A percentile compares a stretch with the other conserved stretches of the same genome.
These are phyloP conservation scores for Arctium minus DNA, from an alignment of 129 eudicot genomes.

Conservation along the genomic window DNA sequence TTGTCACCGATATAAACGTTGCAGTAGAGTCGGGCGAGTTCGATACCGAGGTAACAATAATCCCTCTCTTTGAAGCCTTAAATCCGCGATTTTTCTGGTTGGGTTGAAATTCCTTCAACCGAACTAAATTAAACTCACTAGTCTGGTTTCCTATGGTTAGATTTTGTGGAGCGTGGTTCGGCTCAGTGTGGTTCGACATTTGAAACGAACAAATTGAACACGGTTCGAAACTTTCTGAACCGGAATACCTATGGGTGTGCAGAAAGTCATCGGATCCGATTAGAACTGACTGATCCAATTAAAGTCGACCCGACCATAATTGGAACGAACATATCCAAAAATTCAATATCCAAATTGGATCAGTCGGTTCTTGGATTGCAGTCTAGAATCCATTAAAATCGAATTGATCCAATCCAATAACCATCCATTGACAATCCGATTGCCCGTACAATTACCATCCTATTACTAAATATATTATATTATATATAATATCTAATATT, in stretches of 20 bases:
- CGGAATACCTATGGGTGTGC: not conserved
- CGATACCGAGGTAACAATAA: conserved; percentile 74
- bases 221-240: not conserved
- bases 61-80: not conserved
- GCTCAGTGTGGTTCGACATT: not conserved
- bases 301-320: not conserved
- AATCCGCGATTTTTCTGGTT: not conserved
- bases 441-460: not conserved
- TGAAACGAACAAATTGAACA: too few species aligned
- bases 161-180: not conserved
- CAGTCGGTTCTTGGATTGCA: not conserved
- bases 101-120: not conserved
- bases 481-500: too few species aligned
- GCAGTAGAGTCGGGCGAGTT: conserved; percentile 88
- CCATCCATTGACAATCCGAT: not conserved
- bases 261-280: not conserved
- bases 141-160: not conserved
- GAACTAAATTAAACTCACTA: not conserved
- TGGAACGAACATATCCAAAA: not conserved
- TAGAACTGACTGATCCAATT: not conserved
- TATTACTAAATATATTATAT: too few species aligned
- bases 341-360: not conserved
- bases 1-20: conserved; percentile 72
- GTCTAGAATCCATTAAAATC: not conserved
- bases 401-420: not conserved